Base-by-base conservation (phyloP, 2,329 filamentous ascomycete species). In the Alternaria panax region DNA sequence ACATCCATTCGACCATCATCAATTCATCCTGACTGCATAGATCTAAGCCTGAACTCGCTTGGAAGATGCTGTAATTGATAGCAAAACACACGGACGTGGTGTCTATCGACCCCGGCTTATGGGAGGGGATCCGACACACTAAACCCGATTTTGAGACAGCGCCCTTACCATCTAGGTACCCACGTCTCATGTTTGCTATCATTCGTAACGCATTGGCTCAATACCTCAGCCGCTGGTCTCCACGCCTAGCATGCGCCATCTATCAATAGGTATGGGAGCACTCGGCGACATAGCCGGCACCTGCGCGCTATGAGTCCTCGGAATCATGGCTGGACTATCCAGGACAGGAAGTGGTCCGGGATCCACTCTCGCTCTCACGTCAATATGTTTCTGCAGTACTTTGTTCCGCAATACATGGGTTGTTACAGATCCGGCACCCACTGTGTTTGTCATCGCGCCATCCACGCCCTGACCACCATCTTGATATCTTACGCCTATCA, bases 151-250 rank as follows among this genome's bases (percentile, higher is more conserved):
- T 74, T 77, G 73, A 77, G 71, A 78, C 75, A 75, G 65, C 67
- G 73, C 70, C 68, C 65, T 75, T 64, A 61, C 66, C 60, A 62
- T 60, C 54, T 52, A 72, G 59, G 64, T 71, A 62, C 68, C 69
- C 67, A 75, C 73, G 75, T 79, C 76, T 78, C 76, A 77, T 74
- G 64, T 76, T 70, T 72, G 65, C 69, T 76, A 77, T 78, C 74
- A 66, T 71, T 61, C 67, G 69, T 70, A 70, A 75, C 64, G 73
- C 71, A 76, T 71, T 71, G 69, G 67, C 68, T 69, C 60, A 59
- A 69, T 69, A 68, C 67, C 67, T 70, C 67, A 72, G 72, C 68
- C 66, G 73, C 67, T 73, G 67, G 68, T 60, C 65, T 69, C 67
- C 64, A 66, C 47, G 64, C 65, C 67, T 75, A 73, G 70, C 64